Percentiles rank a stretch among this genome's conserved stretches.
Conservation (phyloP, 1,284 basidiomycete species). For the Laetiporus sulphureus region DNA sequence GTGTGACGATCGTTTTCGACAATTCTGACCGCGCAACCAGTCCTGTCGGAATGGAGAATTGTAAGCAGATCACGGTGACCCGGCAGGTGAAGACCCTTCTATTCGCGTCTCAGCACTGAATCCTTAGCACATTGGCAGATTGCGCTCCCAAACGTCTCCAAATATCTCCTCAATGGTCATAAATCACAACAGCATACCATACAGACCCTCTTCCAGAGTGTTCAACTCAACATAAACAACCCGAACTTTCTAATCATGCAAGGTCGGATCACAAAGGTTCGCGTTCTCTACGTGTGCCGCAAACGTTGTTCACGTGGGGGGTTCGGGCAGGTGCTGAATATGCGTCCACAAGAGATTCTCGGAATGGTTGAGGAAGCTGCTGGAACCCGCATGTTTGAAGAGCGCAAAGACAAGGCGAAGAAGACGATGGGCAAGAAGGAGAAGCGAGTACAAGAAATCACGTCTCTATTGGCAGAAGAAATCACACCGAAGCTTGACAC, state of each 20-base stretch:
- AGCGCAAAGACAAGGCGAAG: conserved; percentile 94
- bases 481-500: conserved; percentile 94
- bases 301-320: not conserved
- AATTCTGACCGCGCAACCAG: conserved; percentile 90
- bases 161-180: conserved; percentile 97
- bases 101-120: too few relatives aligned
- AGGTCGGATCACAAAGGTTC: conserved; percentile 87
- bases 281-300: conserved; percentile 1
- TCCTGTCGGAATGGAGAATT: conserved; percentile 81
- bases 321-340: conserved; percentile 79
- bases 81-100: conserved; percentile 62
- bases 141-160: conserved; percentile 89
- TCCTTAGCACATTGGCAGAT: conserved; percentile 51
- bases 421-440: conserved; percentile 99
- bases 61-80: conserved; percentile 91
- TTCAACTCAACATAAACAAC: conserved; percentile 99
- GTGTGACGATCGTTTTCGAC: conserved; percentile 98
- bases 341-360: conserved; percentile 96
- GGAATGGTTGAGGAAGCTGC: conserved; percentile 99
- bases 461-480: conserved; percentile 77
- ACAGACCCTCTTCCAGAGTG: conserved; percentile 93
- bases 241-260: conserved; percentile 99
- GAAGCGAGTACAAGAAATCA: conserved; percentile 91
- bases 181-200: conserved; percentile 86
- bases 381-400: conserved; percentile 99